Evolutionary conservation across 164 flowering plant genomes (phyloP).

Genomic region (Echeveria elegans): DNA sequence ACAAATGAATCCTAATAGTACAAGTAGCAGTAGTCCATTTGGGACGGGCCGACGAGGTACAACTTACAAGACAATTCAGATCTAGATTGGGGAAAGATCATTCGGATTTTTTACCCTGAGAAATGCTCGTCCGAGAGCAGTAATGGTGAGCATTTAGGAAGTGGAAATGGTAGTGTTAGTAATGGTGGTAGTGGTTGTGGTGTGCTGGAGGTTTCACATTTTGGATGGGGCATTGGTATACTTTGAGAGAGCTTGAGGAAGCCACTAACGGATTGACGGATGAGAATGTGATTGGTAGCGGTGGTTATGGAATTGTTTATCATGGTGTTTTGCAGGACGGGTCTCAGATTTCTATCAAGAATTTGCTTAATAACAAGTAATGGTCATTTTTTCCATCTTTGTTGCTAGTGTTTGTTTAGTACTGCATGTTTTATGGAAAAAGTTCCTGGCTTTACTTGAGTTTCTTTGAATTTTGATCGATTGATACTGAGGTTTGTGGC

Average conservation of each 20-base stretch:
- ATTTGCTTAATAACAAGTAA: too few relatives aligned
- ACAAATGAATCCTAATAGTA: too few relatives aligned
- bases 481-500: not conserved
- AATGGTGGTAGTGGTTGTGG: constrained; percentile 16
- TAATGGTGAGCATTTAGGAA: constrained; percentile 20
- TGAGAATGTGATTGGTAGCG: constrained; percentile 64
- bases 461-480: not conserved
- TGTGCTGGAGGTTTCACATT: constrained; percentile 61
- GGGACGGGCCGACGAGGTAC: too few relatives aligned
- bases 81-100: constrained; percentile 53
- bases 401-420: too few relatives aligned
- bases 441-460: not conserved
- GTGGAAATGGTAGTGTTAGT: constrained; percentile 22
- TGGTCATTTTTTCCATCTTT: too few relatives aligned
- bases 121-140: constrained; percentile 26
- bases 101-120: constrained; percentile 38
- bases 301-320: constrained; percentile 52
- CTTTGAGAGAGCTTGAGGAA: constrained; percentile 61
- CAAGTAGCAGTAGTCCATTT: constrained; percentile 4
- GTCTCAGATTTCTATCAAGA: not conserved
- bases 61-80: constrained; percentile 31
- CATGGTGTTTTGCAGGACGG: not conserved
- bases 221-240: constrained; percentile 91
- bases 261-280: constrained; percentile 45
- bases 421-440: not conserved